Evolutionary conservation across 768 basidiomycete species (phyloP), one percentile per base, ranked within the genome.

Genomic region (Suillus variegatus): DNA sequence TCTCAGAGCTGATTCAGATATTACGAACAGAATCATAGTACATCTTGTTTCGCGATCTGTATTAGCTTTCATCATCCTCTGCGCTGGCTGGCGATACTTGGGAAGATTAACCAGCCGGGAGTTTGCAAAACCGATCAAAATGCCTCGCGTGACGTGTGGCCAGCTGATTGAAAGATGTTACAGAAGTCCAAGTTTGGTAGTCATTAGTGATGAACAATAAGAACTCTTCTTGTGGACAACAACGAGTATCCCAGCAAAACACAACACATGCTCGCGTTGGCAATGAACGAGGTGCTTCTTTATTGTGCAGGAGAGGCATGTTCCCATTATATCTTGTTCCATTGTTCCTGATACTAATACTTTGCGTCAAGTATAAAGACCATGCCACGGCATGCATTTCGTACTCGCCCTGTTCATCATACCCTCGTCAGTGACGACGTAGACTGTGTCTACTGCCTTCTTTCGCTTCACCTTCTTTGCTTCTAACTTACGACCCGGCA

Each of bases 391-490:
- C 25, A 41, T 60, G 14, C 54, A 22, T 22, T 61, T 14, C 35
- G 28, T 35, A 38, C 47, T 38, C 62, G 28, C 49, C 12, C 40
- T 22, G 43, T 40, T 55, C 64, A 51, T 61, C 20, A 22, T n/a
- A 51, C 28, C 20, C 54, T 12, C 55, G 58, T 61, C 57, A 62
- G 65, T 22, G 20, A 12, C 61, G 10, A 22, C 60, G 32, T 46
- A 47, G 75, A 77, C 74, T 73, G 67, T 71, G 75, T 77, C 68
- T 40, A 25, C 61, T 62, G 46, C 74, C 62, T 70, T 67, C 64
- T 57, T 68, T 72, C 68, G 16, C 32, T 43, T 20, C 60, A 13
- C 52, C 66, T 43, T 62, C 65, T 51, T 66, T 70, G 51, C 9
- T 69, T 61, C 54, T 44, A 60, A 22, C 52, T n/a, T 46, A 58